A percentile compares a stretch with the other conserved stretches of the same genome.
phyloP scores from a whole-genome alignment of 345 rosid genomes.

The Heritiera fomes region DNA sequence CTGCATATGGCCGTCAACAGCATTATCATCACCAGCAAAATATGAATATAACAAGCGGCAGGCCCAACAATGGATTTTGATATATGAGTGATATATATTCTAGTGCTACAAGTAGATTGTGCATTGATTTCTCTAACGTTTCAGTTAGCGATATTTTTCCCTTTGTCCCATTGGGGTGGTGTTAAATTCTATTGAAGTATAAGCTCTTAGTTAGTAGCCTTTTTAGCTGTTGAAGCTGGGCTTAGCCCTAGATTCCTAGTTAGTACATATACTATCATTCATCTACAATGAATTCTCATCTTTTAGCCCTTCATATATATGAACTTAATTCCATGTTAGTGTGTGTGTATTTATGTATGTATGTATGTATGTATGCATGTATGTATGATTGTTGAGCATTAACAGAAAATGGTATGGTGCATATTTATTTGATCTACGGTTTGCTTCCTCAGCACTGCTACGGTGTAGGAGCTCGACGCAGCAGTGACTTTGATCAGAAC shows the following conservation, averaged over 20 bases:
- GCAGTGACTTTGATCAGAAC: not conserved
- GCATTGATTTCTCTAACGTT: slow-evolving; percentile 5
- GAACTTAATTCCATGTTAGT: not conserved
- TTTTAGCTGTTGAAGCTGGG: not conserved
- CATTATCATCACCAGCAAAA: slow-evolving; percentile 38
- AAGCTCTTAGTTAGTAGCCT: not conserved
- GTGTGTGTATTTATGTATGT: not conserved
- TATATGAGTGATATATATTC: not conserved
- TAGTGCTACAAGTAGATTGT: slow-evolving; percentile 3
- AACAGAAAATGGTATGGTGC: not conserved
- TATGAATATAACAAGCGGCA: slow-evolving; percentile 25
- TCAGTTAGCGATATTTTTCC: not conserved
- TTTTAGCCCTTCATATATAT: not conserved
- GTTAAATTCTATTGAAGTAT: slow-evolving; percentile 2
- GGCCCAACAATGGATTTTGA: slow-evolving; percentile 22
- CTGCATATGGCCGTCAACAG: slow-evolving; percentile 36
- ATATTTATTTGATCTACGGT: not conserved
- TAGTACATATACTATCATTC: not conserved
- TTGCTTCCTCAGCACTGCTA: not conserved
- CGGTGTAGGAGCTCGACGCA: not conserved
- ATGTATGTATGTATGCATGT: too few relatives aligned
- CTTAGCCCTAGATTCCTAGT: slow-evolving; percentile 12
- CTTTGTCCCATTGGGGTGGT: not conserved
- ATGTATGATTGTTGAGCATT: too few relatives aligned
- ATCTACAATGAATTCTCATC: not conserved